A percentile compares a stretch with the other conserved stretches of the same genome.
These are phyloP conservation scores for Debaryomyces sp. DNA, from an alignment of 1,139 yeast genomes.

Conservation along the genomic window DNA sequence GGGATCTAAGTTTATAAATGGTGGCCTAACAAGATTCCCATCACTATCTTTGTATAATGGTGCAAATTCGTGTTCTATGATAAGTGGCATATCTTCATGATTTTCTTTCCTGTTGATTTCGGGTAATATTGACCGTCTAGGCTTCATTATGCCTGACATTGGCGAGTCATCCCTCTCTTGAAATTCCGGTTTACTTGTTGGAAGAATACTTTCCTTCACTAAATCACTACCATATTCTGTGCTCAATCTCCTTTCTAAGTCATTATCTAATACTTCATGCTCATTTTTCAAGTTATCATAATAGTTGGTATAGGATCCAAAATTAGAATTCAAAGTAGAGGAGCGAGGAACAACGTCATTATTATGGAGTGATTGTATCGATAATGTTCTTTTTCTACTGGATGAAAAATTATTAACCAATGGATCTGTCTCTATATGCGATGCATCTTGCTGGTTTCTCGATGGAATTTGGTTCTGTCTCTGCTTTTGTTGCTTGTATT, in stretches of 20 bases:
- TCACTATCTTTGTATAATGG: slow-evolving; percentile 38
- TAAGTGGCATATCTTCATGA: slow-evolving; percentile 2
- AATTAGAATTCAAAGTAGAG: slow-evolving; percentile 21
- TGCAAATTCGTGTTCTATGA: slow-evolving; percentile 34
- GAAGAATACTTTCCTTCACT: slow-evolving; percentile 19
- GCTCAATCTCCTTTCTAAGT: slow-evolving; percentile 34
- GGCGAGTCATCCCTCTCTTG: slow-evolving; percentile 19
- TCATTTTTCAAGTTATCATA: slow-evolving; percentile 25
- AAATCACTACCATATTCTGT: slow-evolving; percentile 26
- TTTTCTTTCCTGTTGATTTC: slow-evolving; percentile 5
- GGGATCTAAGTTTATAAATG: slow-evolving; percentile 49
- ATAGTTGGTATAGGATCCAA: slow-evolving; percentile 31
- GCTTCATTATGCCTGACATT: slow-evolving; percentile 19
- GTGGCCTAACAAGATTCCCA: slow-evolving; percentile 48
- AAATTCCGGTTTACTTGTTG: background rate
- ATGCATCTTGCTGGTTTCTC: slow-evolving; percentile 1
- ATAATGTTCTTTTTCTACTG: slow-evolving; percentile 16
- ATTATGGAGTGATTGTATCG: slow-evolving; percentile 29
- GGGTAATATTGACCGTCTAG: slow-evolving; percentile 4
- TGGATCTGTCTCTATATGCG: slow-evolving; percentile 7
- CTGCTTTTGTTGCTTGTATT: slow-evolving; percentile 1
- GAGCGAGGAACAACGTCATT: slow-evolving; percentile 31
- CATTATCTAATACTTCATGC: slow-evolving; percentile 29
- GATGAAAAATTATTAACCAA: slow-evolving; percentile 25
- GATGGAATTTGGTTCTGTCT: background rate